These are phyloP conservation scores for Nepenthes mirabilis DNA, from an alignment of 148 eudicot genomes.

Conservation along the genomic window DNA sequence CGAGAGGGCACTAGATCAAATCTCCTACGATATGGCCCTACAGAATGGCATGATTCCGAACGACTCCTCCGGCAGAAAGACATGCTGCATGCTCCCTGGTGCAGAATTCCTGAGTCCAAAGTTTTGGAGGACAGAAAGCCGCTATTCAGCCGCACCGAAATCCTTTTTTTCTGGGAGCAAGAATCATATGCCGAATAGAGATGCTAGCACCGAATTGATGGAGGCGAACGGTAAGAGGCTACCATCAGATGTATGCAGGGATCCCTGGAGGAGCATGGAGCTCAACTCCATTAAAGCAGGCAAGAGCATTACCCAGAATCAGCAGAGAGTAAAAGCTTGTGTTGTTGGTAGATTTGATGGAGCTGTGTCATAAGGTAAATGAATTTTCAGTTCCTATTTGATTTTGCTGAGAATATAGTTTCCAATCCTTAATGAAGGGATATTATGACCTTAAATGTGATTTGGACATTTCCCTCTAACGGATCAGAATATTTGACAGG, in stretches of 20 bases:
- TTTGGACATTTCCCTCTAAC: too few relatives aligned
- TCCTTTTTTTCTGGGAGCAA: slow-evolving; percentile 16
- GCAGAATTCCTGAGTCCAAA: slow-evolving; percentile 68
- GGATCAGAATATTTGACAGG: too few relatives aligned
- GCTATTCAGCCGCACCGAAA: slow-evolving; percentile 23
- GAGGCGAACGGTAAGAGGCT: slow-evolving; percentile 15
- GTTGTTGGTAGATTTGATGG: slow-evolving; percentile 20
- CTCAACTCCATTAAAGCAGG: slow-evolving; percentile 5
- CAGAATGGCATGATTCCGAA: slow-evolving; percentile 41
- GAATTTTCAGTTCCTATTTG: too few relatives aligned
- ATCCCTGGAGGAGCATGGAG: slow-evolving; percentile 13
- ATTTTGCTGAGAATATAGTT: too few relatives aligned
- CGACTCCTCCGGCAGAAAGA: slow-evolving; percentile 25
- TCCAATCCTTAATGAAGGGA: too few relatives aligned
- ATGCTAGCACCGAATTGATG: slow-evolving; percentile 13
- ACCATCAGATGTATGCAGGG: slow-evolving; percentile 8
- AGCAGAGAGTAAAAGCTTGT: slow-evolving; percentile 20
- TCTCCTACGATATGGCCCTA: slow-evolving; percentile 45
- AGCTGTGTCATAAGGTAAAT: too few relatives aligned
- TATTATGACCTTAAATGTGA: too few relatives aligned
- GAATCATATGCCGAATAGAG: slow-evolving; percentile 11
- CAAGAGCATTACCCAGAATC: slow-evolving; percentile 14
- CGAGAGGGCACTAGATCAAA: slow-evolving; percentile 58
- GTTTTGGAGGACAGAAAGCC: slow-evolving; percentile 57
- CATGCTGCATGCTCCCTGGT: slow-evolving; percentile 52